phyloP scores from a whole-genome alignment of 257 asterid genomes.

The Petrea volubilis region DNA sequence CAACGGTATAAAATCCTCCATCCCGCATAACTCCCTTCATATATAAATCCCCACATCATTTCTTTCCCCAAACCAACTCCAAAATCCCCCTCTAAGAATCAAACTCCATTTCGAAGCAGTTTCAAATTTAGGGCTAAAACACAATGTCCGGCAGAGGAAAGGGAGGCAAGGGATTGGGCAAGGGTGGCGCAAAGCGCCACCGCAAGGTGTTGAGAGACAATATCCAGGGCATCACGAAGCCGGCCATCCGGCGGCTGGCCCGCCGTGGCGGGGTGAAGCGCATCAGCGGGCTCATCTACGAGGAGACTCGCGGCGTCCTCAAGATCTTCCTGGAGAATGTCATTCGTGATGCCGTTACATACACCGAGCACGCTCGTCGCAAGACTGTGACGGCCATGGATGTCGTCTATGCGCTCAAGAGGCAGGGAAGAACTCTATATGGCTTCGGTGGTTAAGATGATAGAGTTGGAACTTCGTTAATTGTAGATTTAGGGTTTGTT shows the following conservation, averaged over 20 bases:
- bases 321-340: conserved; percentile 45
- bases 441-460: conserved; percentile 40
- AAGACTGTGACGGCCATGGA: conserved; percentile 53
- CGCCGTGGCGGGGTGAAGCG: conserved; percentile 55
- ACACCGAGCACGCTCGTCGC: conserved; percentile 50
- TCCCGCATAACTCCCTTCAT: background rate
- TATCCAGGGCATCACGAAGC: conserved; percentile 48
- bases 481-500: conserved; percentile 20
- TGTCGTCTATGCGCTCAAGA: conserved; percentile 47
- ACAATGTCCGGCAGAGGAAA: conserved; percentile 51
- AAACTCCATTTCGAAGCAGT: background rate
- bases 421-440: conserved; percentile 49
- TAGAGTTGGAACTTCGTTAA: background rate
- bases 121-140: background rate
- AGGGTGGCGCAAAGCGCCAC: conserved; percentile 51
- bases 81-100: background rate
- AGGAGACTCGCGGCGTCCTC: conserved; percentile 45
- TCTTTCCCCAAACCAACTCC: background rate
- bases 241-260: conserved; percentile 47
- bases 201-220: conserved; percentile 44
- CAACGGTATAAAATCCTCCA: conserved; percentile 12
- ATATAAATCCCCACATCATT: background rate
- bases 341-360: conserved; percentile 43
- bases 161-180: conserved; percentile 51
- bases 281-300: conserved; percentile 44